Evolutionary conservation across 495 filamentous ascomycete genomes (phyloP), one percentile per base, ranked within the genome.

Genomic region (Lasiosphaeria ovina): DNA sequence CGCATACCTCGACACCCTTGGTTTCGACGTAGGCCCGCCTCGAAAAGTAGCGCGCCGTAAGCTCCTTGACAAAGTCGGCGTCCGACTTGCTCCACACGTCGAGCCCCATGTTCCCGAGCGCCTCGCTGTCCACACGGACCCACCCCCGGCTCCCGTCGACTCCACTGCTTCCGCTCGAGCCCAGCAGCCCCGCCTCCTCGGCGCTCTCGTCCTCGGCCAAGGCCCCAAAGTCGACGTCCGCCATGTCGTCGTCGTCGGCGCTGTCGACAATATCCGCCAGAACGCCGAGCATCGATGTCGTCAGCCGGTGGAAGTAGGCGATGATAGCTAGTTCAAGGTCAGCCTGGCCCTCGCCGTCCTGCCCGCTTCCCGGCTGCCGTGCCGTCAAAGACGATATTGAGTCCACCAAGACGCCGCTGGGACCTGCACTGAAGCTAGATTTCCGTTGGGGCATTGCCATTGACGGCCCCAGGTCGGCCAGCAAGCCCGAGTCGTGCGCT

Each of bases 271-370:
- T 81, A 51, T 90, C 86, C 0, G 87, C 83, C 11, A 97, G 70
- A 3, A 84, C 85, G 1, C 80, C 77, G 49, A 98, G 74, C 35
- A 95, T 79, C 52, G 85, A 78, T 0, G 84, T 82, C 1, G 93
- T 97, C 35, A 94, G 74, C 4, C 91, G 85, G 70, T 96, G 94
- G 77, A 98, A 98, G 72, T 94, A 97, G 0, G 90, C 89, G 48
- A 97, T 89, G 33, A 96, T 77, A 3, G 89, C 86, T 66, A 93
- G 85, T 70, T 94, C 91, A 42, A 69, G 35, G 35, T 72, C 59
- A 48, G 75, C 76, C 62, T 69, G 69, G 16, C 74, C 67, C 10
- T 66, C 69, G 35, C 60, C 71, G 24, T 60, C 48, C 6, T 24
- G 24, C 24, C 63, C 56, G 10, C 16, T 17, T 35, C 40, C 24